Percentiles rank a stretch among this genome's conserved stretches.
Conservation (phyloP, 169 alveolate genomes). For the Eimeria zaria region DNA sequence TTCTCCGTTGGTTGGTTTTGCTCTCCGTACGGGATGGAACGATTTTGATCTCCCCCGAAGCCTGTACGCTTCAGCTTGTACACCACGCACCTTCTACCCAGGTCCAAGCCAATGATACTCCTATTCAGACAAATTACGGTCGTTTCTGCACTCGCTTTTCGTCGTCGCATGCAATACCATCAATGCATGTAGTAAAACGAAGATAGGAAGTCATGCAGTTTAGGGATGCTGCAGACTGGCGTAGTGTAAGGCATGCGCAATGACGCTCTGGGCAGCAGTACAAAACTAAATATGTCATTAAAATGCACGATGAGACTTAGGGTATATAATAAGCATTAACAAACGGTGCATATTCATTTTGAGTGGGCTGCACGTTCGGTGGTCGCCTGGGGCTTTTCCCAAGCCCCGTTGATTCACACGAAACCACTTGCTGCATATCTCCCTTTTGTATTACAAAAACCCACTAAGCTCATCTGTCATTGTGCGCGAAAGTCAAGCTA, state of each 20-base stretch:
- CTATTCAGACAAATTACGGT: not conserved
- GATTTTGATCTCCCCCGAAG: not conserved
- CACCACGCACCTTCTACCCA: not conserved
- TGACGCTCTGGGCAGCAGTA: not conserved
- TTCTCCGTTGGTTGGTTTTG: not conserved
- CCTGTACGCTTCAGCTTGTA: not conserved
- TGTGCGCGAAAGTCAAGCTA: not conserved
- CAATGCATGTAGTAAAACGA: not conserved
- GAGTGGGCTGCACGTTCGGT: not conserved
- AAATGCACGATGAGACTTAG: not conserved
- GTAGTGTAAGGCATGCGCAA: not conserved
- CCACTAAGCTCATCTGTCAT: no score
- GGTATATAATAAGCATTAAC: not conserved
- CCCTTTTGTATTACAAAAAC: not conserved
- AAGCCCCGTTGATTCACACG: conserved; percentile 22
- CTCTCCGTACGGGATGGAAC: not conserved
- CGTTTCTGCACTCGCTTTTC: not conserved
- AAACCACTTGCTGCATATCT: not conserved
- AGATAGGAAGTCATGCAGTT: not conserved
- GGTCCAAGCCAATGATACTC: not conserved
- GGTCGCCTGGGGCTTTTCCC: conserved; percentile 30
- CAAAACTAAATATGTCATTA: not conserved
- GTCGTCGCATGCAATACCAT: not conserved
- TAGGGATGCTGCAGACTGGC: not conserved
- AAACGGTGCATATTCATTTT: conserved; percentile 5